Conservation (phyloP, 257 asterid species). For the Przewalskia tangutica region DNA sequence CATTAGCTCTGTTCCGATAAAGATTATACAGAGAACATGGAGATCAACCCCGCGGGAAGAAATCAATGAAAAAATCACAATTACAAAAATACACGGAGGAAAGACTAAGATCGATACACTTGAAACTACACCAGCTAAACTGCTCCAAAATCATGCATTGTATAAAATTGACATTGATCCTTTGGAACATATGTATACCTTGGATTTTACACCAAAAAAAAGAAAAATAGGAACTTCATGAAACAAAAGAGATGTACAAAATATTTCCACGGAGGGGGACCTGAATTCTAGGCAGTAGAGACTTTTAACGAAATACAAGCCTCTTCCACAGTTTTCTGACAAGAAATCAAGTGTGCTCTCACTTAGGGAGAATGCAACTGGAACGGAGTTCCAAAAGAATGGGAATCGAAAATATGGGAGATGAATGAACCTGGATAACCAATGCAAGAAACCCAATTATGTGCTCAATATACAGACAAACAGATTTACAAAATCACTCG, state of each 20-base stretch:
- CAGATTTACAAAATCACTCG: constrained; percentile 7
- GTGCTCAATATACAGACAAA: constrained; percentile 21
- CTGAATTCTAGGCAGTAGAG: constrained; percentile 15
- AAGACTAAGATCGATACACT: neutral
- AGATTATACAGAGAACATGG: neutral
- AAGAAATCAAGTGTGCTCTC: constrained; percentile 18
- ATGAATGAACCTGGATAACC: constrained; percentile 20
- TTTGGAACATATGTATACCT: constrained; percentile 24
- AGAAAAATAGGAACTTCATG: neutral
- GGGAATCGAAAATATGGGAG: constrained; percentile 1
- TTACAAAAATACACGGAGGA: neutral
- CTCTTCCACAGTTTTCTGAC: neutral
- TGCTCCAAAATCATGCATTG: constrained; percentile 11
- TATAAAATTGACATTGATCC: constrained; percentile 22
- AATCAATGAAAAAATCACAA: neutral
- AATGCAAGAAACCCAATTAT: constrained; percentile 12
- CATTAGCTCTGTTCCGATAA: neutral
- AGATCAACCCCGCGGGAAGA: neutral
- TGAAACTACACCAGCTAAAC: neutral
- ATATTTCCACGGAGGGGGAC: constrained; percentile 12
- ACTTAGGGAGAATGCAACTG: constrained; percentile 12
- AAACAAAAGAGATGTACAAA: constrained; percentile 11
- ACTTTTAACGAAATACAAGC: constrained; percentile 13
- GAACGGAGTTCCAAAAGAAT: constrained; percentile 46
- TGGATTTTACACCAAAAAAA: constrained; percentile 10